A percentile compares a stretch with the other conserved stretches of the same genome.
Evolutionary conservation across 2,329 filamentous ascomycete genomes (phyloP).

Genomic region (Neonectria neomacrospora): DNA sequence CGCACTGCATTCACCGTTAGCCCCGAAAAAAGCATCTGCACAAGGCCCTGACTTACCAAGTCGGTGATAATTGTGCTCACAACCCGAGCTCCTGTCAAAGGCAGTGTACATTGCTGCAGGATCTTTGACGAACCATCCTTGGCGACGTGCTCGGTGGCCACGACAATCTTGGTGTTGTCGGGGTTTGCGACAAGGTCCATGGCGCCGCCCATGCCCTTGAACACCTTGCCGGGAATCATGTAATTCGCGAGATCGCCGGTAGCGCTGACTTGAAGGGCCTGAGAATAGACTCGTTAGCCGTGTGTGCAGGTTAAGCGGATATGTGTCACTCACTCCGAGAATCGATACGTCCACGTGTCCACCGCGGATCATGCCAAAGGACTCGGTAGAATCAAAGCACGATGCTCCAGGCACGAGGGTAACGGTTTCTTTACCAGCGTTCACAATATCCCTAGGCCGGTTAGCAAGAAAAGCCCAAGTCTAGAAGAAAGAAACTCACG

Average conservation of each 20-base stretch:
- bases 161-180: slow-evolving; percentile 76
- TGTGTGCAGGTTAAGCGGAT: neutral
- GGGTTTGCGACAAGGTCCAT: slow-evolving; percentile 81
- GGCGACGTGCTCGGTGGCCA: slow-evolving; percentile 75
- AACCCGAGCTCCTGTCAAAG: slow-evolving; percentile 73
- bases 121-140: slow-evolving; percentile 76
- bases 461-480: slow-evolving; percentile 21
- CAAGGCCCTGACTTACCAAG: slow-evolving; percentile 64
- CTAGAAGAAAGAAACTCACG: slow-evolving; percentile 49
- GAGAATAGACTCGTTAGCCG: neutral
- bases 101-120: slow-evolving; percentile 70
- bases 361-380: slow-evolving; percentile 87
- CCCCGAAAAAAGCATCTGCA: neutral
- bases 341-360: slow-evolving; percentile 88
- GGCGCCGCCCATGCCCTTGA: slow-evolving; percentile 87
- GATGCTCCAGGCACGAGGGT: slow-evolving; percentile 81
- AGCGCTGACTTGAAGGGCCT: slow-evolving; percentile 81
- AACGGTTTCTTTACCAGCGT: slow-evolving; percentile 88
- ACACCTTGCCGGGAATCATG: slow-evolving; percentile 88
- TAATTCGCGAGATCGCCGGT: slow-evolving; percentile 86
- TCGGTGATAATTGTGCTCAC: slow-evolving; percentile 81
- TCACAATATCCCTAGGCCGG: slow-evolving; percentile 73
- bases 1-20: slow-evolving; percentile 60
- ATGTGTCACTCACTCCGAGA: slow-evolving; percentile 66
- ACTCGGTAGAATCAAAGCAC: slow-evolving; percentile 83